These are phyloP conservation scores for Apophysomyces elegans DNA, from an alignment of 371 early-diverging fungal genomes.

Conservation along the genomic window DNA sequence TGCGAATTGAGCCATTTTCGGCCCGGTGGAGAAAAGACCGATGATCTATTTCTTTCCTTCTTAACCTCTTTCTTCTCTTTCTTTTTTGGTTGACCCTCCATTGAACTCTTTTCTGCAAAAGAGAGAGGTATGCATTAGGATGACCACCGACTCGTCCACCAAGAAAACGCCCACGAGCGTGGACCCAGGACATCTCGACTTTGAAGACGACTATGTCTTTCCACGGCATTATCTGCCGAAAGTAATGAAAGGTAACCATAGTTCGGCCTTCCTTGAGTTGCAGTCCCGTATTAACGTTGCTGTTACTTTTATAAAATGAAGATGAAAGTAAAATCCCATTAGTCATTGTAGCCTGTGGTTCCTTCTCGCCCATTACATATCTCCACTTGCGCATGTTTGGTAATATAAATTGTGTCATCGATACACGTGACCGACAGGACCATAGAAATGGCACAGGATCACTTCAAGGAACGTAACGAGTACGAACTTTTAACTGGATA, in stretches of 20 bases:
- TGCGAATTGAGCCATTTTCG: too few relatives aligned
- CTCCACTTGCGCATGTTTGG: constrained; percentile 98
- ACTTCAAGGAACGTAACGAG: constrained; percentile 71
- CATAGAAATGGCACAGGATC: constrained; percentile 93
- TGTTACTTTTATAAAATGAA: constrained; percentile 20
- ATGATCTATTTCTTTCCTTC: constrained; percentile 3
- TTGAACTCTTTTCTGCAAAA: not conserved
- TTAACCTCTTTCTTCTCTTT: too few relatives aligned
- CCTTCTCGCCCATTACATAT: constrained; percentile 96
- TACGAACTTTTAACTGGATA: constrained; percentile 94
- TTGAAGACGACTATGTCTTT: constrained; percentile 27
- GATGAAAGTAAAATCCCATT: constrained; percentile 86
- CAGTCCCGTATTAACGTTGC: too few relatives aligned
- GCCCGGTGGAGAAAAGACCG: not conserved
- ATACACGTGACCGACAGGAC: constrained; percentile 8
- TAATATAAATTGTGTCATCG: constrained; percentile 41
- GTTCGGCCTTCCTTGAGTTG: too few relatives aligned
- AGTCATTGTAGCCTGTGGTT: constrained; percentile 97
- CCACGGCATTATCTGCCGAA: constrained; percentile 26
- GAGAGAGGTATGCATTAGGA: constrained; percentile 12
- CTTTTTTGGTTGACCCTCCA: not conserved
- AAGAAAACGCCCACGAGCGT: not conserved
- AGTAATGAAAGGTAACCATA: constrained; percentile 26
- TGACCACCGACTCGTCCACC: constrained; percentile 9
- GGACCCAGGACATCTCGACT: constrained; percentile 14